A percentile compares a stretch with the other conserved stretches of the same genome.
phyloP scores from a whole-genome alignment of 2,329 filamentous ascomycete species.

The Colletotrichum plurivorum region DNA sequence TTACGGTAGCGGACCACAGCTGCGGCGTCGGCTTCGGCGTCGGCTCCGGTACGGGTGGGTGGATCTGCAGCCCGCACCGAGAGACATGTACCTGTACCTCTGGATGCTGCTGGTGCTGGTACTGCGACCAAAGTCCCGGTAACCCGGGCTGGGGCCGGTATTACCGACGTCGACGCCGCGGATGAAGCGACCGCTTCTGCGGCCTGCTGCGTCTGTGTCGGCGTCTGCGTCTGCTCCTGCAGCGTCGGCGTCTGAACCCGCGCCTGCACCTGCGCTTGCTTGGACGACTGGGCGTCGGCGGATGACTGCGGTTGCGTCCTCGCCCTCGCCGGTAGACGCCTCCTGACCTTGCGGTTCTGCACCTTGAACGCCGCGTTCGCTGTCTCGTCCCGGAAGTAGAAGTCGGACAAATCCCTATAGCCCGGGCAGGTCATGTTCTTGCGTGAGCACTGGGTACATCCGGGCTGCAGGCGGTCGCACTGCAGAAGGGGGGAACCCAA shows the following conservation, averaged over 20 bases:
- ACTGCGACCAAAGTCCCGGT: neutral
- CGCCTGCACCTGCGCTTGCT: neutral
- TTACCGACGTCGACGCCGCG: conserved; percentile 5
- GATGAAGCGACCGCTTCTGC: too few species aligned
- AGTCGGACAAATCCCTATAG: conserved; percentile 44
- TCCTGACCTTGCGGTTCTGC: conserved; percentile 27
- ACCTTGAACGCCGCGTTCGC: conserved; percentile 42
- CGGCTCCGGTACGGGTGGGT: neutral
- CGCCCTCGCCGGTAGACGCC: conserved; percentile 22
- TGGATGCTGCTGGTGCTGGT: too few species aligned
- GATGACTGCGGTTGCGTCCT: conserved; percentile 7
- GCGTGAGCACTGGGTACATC: conserved; percentile 47
- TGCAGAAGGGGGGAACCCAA: conserved; percentile 18
- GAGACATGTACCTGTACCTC: neutral
- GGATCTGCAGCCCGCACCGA: conserved; percentile 12
- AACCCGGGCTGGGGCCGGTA: neutral
- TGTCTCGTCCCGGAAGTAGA: conserved; percentile 47
- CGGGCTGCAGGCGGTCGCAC: conserved; percentile 45
- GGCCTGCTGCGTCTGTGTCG: neutral
- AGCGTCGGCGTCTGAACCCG: neutral
- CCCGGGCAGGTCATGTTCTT: conserved; percentile 45
- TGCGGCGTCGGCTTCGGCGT: too few species aligned
- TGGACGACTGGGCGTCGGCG: neutral
- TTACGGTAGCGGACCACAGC: conserved; percentile 29
- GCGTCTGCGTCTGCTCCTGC: neutral